Conservation (phyloP, 495 filamentous ascomycete genomes). For the Beverwykella pulmonaria region DNA sequence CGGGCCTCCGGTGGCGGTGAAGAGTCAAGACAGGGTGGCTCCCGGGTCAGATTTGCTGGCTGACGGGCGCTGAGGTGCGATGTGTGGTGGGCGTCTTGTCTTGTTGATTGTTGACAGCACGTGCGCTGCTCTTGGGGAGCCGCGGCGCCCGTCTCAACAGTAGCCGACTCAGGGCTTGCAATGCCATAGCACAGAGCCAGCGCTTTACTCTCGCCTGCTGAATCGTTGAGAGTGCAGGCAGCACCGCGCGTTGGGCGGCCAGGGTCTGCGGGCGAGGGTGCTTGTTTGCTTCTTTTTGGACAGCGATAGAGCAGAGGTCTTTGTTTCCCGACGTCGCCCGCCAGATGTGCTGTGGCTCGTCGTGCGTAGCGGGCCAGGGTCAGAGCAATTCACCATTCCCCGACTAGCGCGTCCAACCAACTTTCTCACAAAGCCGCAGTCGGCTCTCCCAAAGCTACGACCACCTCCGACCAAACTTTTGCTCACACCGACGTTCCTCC, state of each 20-base stretch:
- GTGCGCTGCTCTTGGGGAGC: slow-evolving; percentile 20
- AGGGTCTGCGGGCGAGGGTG: background rate
- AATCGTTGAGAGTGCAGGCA: background rate
- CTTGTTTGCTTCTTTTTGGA: background rate
- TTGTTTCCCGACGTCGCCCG: background rate
- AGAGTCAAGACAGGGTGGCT: background rate
- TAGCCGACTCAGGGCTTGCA: background rate
- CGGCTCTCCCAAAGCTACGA: slow-evolving; percentile 16
- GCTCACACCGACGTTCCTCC: background rate
- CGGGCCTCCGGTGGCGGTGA: slow-evolving; percentile 27
- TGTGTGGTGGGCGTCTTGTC: background rate
- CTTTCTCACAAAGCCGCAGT: background rate
- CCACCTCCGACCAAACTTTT: slow-evolving; percentile 24
- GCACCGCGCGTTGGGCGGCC: background rate
- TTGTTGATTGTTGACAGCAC: slow-evolving; percentile 22
- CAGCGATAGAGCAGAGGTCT: background rate
- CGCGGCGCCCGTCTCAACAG: slow-evolving; percentile 12
- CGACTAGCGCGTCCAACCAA: slow-evolving; percentile 28
- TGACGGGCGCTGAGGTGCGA: background rate
- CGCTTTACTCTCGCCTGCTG: background rate
- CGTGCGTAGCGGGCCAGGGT: slow-evolving; percentile 11
- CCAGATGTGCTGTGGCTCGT: background rate
- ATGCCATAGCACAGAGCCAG: slow-evolving; percentile 4
- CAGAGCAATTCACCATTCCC: slow-evolving; percentile 30
- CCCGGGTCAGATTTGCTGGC: background rate